Evolutionary conservation across 768 basidiomycete species (phyloP), one percentile per base, ranked within the genome.

Genomic region (Psilocybe subaeruginosa): DNA sequence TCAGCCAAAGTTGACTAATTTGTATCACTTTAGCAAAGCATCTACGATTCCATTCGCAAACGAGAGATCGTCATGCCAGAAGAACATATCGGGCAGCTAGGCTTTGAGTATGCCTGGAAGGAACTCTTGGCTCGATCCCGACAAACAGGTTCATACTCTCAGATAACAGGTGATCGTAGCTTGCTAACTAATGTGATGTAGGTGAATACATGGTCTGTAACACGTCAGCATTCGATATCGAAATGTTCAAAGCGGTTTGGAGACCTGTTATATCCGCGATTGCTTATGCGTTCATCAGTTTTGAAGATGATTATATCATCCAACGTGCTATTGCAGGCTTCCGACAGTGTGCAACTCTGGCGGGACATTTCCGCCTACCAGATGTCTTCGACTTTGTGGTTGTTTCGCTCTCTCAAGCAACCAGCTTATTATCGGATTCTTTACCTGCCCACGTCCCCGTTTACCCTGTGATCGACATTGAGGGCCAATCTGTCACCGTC

Each of bases 101-200:
- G 97, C 8, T 99, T 99, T 72, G 97, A 99, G 67, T 97, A 97
- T 72, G 97, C 97, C 16, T 99, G 97, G 97, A 98, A 97, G 72
- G 95, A 98, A 67, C 80, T 99, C 8, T 82, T 98, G 39, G 76
- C 88, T 33, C 85, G 97, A 33, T 87, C 95, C 48, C 83, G 88
- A 58, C 88, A 87, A 71, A 86, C 93, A 62, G 93, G 95, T 91
- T 61, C 46, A 82, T 61, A 31, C 37, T 61, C 45, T 12, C 11
- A n/a, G 12, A 46, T 60, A 33, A 30, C 56, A 37, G 9, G 17
- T 48, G 54, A 61, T 14, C 52, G 11, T 27, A 23, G 5, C 19
- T 57, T 48, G 45, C 30, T 39, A 17, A 66, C 46, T 16, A 48
- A 39, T 45, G 43, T 48, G 43, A 60, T 49, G n/a, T 67, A 90